Base-by-base conservation (phyloP, 352 stramenopile species). In the Phytophthora sansomeana region DNA sequence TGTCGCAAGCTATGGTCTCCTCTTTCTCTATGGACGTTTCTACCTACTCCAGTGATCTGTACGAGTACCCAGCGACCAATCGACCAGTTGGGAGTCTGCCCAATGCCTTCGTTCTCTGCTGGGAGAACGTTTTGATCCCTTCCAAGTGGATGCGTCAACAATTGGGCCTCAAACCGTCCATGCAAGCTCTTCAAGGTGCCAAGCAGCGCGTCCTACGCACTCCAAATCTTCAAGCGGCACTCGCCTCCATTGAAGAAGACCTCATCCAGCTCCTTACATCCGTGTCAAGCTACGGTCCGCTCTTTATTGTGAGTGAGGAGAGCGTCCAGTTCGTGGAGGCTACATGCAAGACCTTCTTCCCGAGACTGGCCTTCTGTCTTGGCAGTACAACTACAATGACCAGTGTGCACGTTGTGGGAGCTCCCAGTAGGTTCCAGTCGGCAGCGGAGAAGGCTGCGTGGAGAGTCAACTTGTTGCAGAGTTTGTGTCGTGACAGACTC, bases 251-350 rank as follows among this genome's bases (percentile, higher is more conserved):
- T 33, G 82, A 91, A 61, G 80, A 91, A 61, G 60, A 75, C 41
- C 68, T 84, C 11, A 64, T 89, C 28, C 69, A 85, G 24, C 55
- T 91, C 21, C 70, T 91, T 46, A 88, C 65, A 8, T 69, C 74
- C 5, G 63, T 88, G 17, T 84, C 82, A 4, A 58, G 50, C 8
- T 74, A 74, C 19, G 82, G 82, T 0, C 82, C 82, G 10, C 74
- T 91, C 19, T 91, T 85, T 52, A 89, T 91, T 19, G 73, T 89
- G 6, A 89, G 82, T 39, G 80, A 91, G 36, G 74, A 91, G 47
- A 86, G 74, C 44, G 76, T 80, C 43, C 65, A 75, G 44, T 91
- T 88, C 36, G 77, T 91, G 6, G 82, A 91, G 63, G 73, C 69
- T 33, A 76, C 80, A 56, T 91, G 78, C 77, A 77, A 76, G 44